Evolutionary conservation across 2,329 filamentous ascomycete species (phyloP).

Genomic region (Microdochium paspali): DNA sequence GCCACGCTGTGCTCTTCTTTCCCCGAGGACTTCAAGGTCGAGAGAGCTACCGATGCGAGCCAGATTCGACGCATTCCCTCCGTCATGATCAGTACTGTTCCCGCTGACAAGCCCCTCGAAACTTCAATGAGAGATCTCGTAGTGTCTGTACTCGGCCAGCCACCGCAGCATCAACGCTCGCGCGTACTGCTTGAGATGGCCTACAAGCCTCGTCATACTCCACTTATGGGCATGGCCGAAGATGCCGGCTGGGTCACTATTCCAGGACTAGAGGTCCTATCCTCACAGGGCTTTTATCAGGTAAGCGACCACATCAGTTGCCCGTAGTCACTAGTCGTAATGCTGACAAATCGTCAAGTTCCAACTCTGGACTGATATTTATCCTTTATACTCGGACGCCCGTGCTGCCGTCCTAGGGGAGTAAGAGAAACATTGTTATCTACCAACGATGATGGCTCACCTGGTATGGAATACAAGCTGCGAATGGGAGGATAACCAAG

Average conservation of each 20-base stretch:
- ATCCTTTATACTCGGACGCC: slow-evolving; percentile 61
- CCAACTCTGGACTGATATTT: slow-evolving; percentile 76
- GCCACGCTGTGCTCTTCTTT: slow-evolving; percentile 61
- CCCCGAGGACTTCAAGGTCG: slow-evolving; percentile 61
- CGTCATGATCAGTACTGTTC: slow-evolving; percentile 84
- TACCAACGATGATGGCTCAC: no score
- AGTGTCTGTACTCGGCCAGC: slow-evolving; percentile 35
- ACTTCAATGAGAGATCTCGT: slow-evolving; percentile 57
- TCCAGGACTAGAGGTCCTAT: slow-evolving; percentile 78
- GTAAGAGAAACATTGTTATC: no score
- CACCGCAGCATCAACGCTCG: slow-evolving; percentile 21
- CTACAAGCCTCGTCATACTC: slow-evolving; percentile 79
- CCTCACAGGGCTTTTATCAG: slow-evolving; percentile 85
- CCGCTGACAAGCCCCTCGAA: slow-evolving; percentile 79
- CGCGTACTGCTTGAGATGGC: slow-evolving; percentile 86
- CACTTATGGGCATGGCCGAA: slow-evolving; percentile 74
- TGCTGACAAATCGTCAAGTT: slow-evolving; percentile 40
- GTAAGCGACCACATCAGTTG: no score
- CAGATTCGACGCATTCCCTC: slow-evolving; percentile 40
- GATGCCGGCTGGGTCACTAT: slow-evolving; percentile 74
- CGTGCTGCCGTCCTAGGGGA: slow-evolving; percentile 47
- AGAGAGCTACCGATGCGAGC: slow-evolving; percentile 41
- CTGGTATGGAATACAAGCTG: no score
- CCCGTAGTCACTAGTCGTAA: no score
- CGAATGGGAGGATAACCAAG: no score